These are phyloP conservation scores for Cladosporium sp. DNA, from an alignment of 2,329 filamentous ascomycete species.

Conservation along the genomic window DNA sequence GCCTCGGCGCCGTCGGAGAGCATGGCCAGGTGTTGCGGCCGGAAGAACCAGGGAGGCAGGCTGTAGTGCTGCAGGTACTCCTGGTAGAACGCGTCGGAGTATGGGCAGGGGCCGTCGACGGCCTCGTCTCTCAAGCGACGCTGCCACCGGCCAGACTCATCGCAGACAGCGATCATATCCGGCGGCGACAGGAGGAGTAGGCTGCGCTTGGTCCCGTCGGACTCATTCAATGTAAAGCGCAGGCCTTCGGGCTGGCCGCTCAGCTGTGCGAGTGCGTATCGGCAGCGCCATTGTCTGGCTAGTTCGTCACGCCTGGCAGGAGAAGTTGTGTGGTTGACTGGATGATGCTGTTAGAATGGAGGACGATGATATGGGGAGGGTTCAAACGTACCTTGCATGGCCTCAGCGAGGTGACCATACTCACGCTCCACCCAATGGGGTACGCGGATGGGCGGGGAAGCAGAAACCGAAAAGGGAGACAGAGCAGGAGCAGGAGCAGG, in stretches of 20 bases:
- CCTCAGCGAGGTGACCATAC: background rate
- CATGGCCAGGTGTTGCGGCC: background rate
- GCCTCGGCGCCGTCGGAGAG: background rate
- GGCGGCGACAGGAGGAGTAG: constrained; percentile 12
- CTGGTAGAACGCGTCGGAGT: constrained; percentile 11
- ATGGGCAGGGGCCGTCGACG: constrained; percentile 6
- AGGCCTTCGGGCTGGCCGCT: background rate
- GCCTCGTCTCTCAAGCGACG: background rate
- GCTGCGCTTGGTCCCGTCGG: background rate
- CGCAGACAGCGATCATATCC: constrained; percentile 5
- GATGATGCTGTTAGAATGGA: background rate
- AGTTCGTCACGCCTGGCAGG: background rate
- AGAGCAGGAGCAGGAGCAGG: too few species aligned
- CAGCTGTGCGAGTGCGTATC: background rate
- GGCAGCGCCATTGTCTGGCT: background rate
- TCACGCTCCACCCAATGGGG: background rate
- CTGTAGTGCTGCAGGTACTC: constrained; percentile 7
- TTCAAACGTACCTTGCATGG: background rate
- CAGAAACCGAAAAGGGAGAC: too few species aligned
- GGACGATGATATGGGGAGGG: background rate
- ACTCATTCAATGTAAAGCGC: background rate
- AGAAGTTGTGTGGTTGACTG: background rate
- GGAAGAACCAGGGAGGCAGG: background rate
- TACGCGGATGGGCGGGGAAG: background rate
- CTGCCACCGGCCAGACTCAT: constrained; percentile 6